Conservation (phyloP, 192 early-diverging fungal genomes). For the Backusella morwellensis region DNA sequence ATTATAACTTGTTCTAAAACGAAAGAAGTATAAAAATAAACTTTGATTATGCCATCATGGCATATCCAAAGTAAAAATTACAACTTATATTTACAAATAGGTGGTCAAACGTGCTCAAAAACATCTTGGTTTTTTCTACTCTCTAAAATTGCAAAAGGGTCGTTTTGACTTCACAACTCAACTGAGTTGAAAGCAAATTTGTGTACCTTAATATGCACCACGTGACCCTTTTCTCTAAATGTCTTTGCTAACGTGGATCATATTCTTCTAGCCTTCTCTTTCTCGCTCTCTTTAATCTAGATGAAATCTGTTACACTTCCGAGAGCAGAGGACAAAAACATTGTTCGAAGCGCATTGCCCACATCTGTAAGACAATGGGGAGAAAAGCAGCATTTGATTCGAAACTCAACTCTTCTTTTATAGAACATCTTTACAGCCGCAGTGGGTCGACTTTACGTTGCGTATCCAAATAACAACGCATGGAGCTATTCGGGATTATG, state of each 20-base stretch:
- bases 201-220: neutral
- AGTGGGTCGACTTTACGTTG: slow-evolving; percentile 72
- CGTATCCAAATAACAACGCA: slow-evolving; percentile 56
- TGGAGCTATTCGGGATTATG: slow-evolving; percentile 73
- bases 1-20: too few relatives aligned
- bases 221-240: neutral
- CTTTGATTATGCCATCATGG: too few relatives aligned
- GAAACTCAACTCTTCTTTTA: neutral
- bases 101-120: too few relatives aligned
- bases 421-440: slow-evolving; percentile 80
- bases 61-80: too few relatives aligned
- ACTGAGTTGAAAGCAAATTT: neutral
- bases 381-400: neutral
- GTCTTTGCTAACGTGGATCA: neutral
- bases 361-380: slow-evolving; percentile 17
- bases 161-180: neutral
- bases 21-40: too few relatives aligned
- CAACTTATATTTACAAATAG: too few relatives aligned
- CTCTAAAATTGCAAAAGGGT: too few relatives aligned
- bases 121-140: too few relatives aligned
- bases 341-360: slow-evolving; percentile 25
- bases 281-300: neutral
- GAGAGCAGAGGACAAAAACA: slow-evolving; percentile 28
- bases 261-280: neutral
- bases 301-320: slow-evolving; percentile 28